Percentiles rank a stretch among this genome's conserved stretches.
These are phyloP conservation scores for Helicocarpus griseus DNA, from an alignment of 2,329 filamentous ascomycete species.

Conservation along the genomic window DNA sequence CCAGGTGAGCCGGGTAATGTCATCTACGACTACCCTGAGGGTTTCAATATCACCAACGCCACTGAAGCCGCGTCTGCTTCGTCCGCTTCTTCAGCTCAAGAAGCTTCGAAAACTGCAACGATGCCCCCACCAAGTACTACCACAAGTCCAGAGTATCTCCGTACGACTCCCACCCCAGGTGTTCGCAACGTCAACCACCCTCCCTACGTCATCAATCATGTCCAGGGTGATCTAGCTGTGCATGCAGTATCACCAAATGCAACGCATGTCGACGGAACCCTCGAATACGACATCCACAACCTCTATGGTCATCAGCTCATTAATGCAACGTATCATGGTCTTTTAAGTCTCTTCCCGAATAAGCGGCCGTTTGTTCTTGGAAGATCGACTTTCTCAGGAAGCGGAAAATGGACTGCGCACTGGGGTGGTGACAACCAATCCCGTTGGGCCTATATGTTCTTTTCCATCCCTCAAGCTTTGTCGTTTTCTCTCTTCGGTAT, in stretches of 20 bases:
- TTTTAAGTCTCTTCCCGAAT: constrained; percentile 52
- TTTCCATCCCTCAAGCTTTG: constrained; percentile 67
- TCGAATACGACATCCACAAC: constrained; percentile 79
- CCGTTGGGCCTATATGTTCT: constrained; percentile 63
- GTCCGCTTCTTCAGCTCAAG: constrained; percentile 44
- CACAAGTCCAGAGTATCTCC: constrained; percentile 36
- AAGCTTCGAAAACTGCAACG: constrained; percentile 29
- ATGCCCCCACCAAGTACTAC: constrained; percentile 23
- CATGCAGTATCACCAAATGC: constrained; percentile 69
- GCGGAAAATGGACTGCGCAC: constrained; percentile 66
- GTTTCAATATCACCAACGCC: constrained; percentile 58
- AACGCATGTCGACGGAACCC: constrained; percentile 60
- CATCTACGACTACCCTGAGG: constrained; percentile 56
- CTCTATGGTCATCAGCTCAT: constrained; percentile 66
- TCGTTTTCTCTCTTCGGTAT: constrained; percentile 66
- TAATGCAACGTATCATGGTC: constrained; percentile 64
- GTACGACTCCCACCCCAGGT: constrained; percentile 53
- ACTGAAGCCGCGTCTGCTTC: constrained; percentile 56
- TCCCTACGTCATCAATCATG: constrained; percentile 67
- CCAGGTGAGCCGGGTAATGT: constrained; percentile 55
- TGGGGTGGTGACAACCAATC: constrained; percentile 73
- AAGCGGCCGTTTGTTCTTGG: constrained; percentile 79
- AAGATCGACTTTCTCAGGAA: constrained; percentile 69
- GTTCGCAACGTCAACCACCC: constrained; percentile 61
- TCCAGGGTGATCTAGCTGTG: constrained; percentile 56